phyloP scores from a whole-genome alignment of 1,284 basidiomycete genomes.

The Ceraceosorus bombacis region DNA sequence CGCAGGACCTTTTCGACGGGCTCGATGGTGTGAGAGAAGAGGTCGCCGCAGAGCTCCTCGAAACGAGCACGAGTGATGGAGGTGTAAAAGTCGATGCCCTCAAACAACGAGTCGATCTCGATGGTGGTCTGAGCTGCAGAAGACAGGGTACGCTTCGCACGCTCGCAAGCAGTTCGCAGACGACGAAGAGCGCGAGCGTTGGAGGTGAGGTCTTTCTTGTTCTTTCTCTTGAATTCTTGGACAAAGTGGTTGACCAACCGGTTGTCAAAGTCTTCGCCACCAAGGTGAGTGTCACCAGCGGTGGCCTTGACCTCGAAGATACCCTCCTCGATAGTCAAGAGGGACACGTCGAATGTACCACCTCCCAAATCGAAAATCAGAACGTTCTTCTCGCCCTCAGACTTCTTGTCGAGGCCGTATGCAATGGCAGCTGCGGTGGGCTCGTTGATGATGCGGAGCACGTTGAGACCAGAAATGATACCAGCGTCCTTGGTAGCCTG shows the following conservation, averaged over 20 bases:
- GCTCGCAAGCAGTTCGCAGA: conserved; percentile 94
- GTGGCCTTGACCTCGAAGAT: conserved; percentile 99
- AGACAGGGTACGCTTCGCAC: conserved; percentile 96
- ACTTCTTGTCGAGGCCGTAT: conserved; percentile 82
- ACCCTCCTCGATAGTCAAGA: conserved; percentile 94
- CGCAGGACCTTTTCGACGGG: conserved; percentile 97
- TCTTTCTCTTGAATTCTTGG: conserved; percentile 97
- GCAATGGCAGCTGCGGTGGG: conserved; percentile 91
- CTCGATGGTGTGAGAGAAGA: conserved; percentile 93
- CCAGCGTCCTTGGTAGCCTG: conserved; percentile 93
- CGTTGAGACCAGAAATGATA: conserved; percentile 78
- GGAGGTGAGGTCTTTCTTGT: conserved; percentile 89
- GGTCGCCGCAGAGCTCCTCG: conserved; percentile 94
- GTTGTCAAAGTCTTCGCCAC: conserved; percentile 99
- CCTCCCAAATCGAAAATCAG: conserved; percentile 97
- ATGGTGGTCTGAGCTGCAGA: conserved; percentile 94
- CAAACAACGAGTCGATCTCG: conserved; percentile 95
- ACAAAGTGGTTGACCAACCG: conserved; percentile 90
- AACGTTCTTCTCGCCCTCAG: conserved; percentile 77
- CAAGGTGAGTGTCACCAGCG: conserved; percentile 96
- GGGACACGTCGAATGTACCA: conserved; percentile 98
- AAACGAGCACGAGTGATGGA: conserved; percentile 97
- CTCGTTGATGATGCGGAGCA: conserved; percentile 94
- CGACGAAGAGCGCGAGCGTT: conserved; percentile 95
- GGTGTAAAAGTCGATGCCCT: conserved; percentile 98